Percentiles rank a stretch among this genome's conserved stretches.
phyloP scores from a whole-genome alignment of 75 land plant genomes.

The Chamaecyparis obtusa region DNA sequence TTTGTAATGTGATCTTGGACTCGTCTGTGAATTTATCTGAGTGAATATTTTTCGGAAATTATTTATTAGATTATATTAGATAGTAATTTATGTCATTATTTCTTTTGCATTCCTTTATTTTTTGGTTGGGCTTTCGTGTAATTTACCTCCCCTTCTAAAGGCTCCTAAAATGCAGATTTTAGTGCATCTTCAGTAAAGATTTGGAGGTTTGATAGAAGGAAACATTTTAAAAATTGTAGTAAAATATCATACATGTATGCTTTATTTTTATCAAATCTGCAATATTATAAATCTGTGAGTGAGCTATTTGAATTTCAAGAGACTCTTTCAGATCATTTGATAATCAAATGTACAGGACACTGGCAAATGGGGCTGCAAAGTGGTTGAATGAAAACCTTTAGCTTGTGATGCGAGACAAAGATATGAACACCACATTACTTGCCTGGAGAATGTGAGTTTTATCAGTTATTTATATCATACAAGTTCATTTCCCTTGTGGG shows the following conservation, averaged over 20 bases:
- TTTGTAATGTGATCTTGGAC: background rate
- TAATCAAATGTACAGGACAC: constrained; percentile 8
- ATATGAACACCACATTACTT: background rate
- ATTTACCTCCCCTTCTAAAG: background rate
- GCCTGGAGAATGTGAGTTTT: background rate
- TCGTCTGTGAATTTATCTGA: background rate
- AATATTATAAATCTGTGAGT: background rate
- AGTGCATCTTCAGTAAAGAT: background rate
- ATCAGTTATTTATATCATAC: background rate
- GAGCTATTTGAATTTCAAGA: background rate
- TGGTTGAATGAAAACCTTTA: constrained; percentile 15
- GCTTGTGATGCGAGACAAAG: background rate
- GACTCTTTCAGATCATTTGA: background rate
- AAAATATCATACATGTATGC: background rate
- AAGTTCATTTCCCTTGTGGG: background rate
- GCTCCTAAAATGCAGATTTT: background rate
- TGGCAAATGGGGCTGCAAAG: constrained; percentile 13
- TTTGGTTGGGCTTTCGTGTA: background rate
- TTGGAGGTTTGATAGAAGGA: background rate
- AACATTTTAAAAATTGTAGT: background rate
- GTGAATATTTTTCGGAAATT: background rate
- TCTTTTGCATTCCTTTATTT: background rate
- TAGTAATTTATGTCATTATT: background rate
- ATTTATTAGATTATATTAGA: background rate
- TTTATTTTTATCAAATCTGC: background rate